Evolutionary conservation across 176 grass and related monocot species (phyloP), one percentile per base, ranked within the genome.

Genomic region (Lolium multiflorum): DNA sequence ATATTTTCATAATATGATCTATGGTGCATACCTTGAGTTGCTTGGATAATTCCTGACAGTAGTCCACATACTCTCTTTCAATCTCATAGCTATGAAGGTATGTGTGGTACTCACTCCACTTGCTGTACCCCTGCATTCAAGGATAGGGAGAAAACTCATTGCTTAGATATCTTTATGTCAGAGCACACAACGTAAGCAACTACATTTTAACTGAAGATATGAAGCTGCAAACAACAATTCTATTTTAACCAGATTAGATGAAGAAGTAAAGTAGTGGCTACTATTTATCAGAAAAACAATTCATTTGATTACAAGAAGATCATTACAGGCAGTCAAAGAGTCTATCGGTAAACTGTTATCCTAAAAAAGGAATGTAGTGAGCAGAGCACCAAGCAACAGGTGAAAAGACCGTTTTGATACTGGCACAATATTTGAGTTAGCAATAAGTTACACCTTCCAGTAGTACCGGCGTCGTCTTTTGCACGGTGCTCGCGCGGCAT

Each of bases 11-110:
- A 28, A 28, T 3, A 17, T 50, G 46, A 51, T 26, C 71, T 48
- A 21, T 74, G 71, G 24, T 74, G 14, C 71, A 74, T 50, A 75
- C 71, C 46, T 75, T 50, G 24, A 75, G 71, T 28, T 10, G 46
- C 47, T 75, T 17, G 22, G 48, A 75, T 75, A 51, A 16, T 28
- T 75, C 71, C 13, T 75, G 7, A 26, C 71, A 75, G 47, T 75
- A 75, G 0, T 24, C 28, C 22, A 16, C 71, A 51, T 75, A 75
- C 71, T 75, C 71, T 75, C 5, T 1, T 64, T 80, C 78, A 18
- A 64, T 28, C 13, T 64, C 59, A 20, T 80, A 47, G 41, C 41
- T 64, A 31, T 17, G 15, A 77, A 77, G 52, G 31, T 20, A 69
- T 17, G 0, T 0, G 65, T 39, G 65, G 65, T 18, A 66, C 63